A percentile compares a stretch with the other conserved stretches of the same genome.
These are phyloP conservation scores for Aureobasidium sp. DNA, from an alignment of 2,329 filamentous ascomycete species.

Conservation along the genomic window DNA sequence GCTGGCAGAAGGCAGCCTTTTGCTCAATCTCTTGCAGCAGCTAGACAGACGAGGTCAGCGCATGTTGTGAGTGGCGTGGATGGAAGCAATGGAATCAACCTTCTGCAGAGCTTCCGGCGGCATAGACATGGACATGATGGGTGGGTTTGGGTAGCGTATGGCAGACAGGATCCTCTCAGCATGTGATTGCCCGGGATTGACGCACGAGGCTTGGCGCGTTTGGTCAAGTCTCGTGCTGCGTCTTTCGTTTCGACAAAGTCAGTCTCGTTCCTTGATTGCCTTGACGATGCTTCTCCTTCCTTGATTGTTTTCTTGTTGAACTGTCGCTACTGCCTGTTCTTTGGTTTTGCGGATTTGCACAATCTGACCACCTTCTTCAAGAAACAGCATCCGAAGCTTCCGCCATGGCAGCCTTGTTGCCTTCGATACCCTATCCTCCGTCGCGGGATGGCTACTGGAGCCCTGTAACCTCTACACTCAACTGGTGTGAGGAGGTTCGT, in stretches of 20 bases:
- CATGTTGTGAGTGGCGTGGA: neutral
- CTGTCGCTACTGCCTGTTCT: neutral
- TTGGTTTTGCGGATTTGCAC: neutral
- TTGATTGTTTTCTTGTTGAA: neutral
- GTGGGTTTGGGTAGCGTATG: neutral
- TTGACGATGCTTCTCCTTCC: neutral
- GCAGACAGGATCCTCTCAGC: neutral
- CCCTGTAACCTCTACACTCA: slow-evolving; percentile 63
- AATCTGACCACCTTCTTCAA: neutral
- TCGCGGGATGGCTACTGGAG: slow-evolving; percentile 57
- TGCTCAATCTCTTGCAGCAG: slow-evolving; percentile 89
- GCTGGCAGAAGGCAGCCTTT: slow-evolving; percentile 79
- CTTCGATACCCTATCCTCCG: slow-evolving; percentile 44
- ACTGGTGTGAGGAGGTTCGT: slow-evolving; percentile 72
- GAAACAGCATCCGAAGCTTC: neutral
- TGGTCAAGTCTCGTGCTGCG: neutral
- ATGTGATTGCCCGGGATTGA: slow-evolving; percentile 13
- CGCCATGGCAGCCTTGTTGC: slow-evolving; percentile 33
- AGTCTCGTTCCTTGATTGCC: neutral
- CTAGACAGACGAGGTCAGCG: slow-evolving; percentile 41
- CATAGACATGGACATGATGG: slow-evolving; percentile 63
- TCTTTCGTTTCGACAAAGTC: neutral
- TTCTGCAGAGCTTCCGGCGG: slow-evolving; percentile 91
- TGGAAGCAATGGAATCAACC: slow-evolving; percentile 45
- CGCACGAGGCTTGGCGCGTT: slow-evolving; percentile 9